Evolutionary conservation across 257 asterid species (phyloP), one percentile per base, ranked within the genome.

Genomic region (Eustoma russellianum): DNA sequence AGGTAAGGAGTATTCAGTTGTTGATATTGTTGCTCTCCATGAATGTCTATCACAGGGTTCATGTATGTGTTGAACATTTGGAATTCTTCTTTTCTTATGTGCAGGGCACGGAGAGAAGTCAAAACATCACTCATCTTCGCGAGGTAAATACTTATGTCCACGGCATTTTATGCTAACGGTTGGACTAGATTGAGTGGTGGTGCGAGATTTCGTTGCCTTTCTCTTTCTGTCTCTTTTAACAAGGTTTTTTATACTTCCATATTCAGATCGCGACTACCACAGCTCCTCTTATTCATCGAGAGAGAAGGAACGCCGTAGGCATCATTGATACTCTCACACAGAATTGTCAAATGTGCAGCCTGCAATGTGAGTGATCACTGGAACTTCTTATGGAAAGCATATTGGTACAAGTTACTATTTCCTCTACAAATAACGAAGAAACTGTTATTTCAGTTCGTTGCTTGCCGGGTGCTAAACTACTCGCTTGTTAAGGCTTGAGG

Each of bases 301-400:
- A 73, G 97, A 82, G 46, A 83, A 72, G 69, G 95, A 88, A 61
- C 88, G 95, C 34, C 80, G 81, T 28, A 83, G 77, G 63, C 94
- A 80, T 41, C 84, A 79, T 59, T 82, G 76, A 9, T 72, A 67
- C 52, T 73, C 78, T 58, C 77, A 75, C 72, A 59, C 19, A 5
- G 38, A 30, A 38, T 3, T 24, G 30, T 24, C 30, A 24, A 2
- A 24, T 24, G 30, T 24, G 30, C 30, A 24, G 30, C 30, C 30
- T 24, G 30, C 30, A 24, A 4, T 24, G 30, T 24, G 30, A 4
- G 30, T 24, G 30, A 24, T 24, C 30, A 4, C 3, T 24, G 30
- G 30, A 24, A 24, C 30, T 24, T 24, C 3, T 2, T 24, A 24
- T 24, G 30, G 30, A 24, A 24, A 24, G 30, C 30, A 2, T 24